Conservation (phyloP, 768 basidiomycete genomes). For the Cubamyces sp. region DNA sequence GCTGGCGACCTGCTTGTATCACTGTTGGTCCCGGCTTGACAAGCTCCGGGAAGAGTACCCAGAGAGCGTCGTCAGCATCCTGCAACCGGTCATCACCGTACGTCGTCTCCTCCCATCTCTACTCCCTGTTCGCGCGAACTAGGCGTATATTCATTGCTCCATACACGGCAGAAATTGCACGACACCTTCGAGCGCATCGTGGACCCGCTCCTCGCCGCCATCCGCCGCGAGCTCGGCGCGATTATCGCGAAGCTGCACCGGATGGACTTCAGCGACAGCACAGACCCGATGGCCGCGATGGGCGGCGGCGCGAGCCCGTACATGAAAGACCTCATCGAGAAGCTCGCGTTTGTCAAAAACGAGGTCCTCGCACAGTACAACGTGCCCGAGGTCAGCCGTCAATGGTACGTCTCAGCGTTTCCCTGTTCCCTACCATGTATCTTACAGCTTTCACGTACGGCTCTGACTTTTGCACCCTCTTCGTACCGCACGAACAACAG, state of each 20-base stretch:
- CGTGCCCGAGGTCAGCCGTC: constrained; percentile 69
- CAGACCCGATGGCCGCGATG: constrained; percentile 58
- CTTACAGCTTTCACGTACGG: neutral
- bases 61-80: constrained; percentile 54
- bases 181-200: constrained; percentile 57
- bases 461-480: neutral
- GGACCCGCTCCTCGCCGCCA: constrained; percentile 64
- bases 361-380: constrained; percentile 75
- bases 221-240: constrained; percentile 79
- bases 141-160: neutral
- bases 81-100: constrained; percentile 66
- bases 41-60: constrained; percentile 71
- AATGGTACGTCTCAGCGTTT: constrained; percentile 57
- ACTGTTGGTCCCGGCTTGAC: constrained; percentile 70
- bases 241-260: constrained; percentile 86
- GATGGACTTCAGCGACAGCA: constrained; percentile 75
- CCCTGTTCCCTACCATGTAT: constrained; percentile 31
- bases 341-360: constrained; percentile 77
- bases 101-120: constrained; percentile 25
- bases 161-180: constrained; percentile 49
- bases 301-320: constrained; percentile 79
- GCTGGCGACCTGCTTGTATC: constrained; percentile 78
- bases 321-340: constrained; percentile 91
- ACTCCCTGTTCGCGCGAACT: neutral
- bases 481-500: constrained; percentile 24